Evolutionary conservation across 2,329 filamentous ascomycete species (phyloP), one percentile per base, ranked within the genome.

Genomic region (Elsinoe perseae): DNA sequence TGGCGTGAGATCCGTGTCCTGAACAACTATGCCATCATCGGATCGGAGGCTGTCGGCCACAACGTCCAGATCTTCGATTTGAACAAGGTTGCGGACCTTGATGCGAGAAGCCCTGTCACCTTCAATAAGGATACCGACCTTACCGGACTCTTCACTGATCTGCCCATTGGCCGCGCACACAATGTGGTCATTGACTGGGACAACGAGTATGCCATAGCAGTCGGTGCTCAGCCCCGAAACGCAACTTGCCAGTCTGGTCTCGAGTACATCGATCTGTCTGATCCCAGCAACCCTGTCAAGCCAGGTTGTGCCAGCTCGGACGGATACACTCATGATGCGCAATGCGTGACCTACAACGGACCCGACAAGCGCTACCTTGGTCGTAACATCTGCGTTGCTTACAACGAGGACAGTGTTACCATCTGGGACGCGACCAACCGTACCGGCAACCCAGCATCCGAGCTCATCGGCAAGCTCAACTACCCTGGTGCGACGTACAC

Each of bases 31-130:
- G 68, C 73, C 65, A 68, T 75, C 58, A 74, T 76, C 50, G 73
- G 73, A 53, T 56, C 63, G 18, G 75, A 77, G 60, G 75, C 77
- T 34, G 62, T 65, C 43, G 66, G 72, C 61, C 81, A 84, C 66
- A 77, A 78, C 34, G 75, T 84, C 46, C 81, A 84, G 67, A 75
- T 84, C 67, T 84, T 84, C 63, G 81, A 84, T 67, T 76, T 83
- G 78, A 76, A 72, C 62, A 82, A 76, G 70, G 70, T 81, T 14
- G 50, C 36, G 50, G 38, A 42, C 4, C 69, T 79, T 55, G 68
- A 69, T 36, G 64, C 80, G 56, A 69, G 76, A 65, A 72, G 73
- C 1, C 75, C 72, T 4, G 68, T 66, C 14, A 71, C 65, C 40
- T 80, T 78, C 60, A 72, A 72, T 12, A 57, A 57, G 64, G 56